Evolutionary conservation across 345 rosid genomes (phyloP).

Genomic region (Lepidium aucheri): DNA sequence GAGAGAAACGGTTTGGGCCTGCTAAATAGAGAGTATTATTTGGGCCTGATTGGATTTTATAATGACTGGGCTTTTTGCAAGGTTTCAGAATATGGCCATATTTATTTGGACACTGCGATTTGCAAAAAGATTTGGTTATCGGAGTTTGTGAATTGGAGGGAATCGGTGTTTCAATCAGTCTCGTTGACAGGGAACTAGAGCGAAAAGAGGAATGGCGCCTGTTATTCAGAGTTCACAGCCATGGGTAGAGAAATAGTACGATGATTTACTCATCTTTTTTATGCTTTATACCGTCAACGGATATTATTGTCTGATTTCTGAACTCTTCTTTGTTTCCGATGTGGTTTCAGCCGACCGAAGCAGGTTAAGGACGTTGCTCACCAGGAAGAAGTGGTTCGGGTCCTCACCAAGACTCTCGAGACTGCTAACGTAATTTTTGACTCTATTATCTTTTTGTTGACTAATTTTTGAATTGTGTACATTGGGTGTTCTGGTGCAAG

Average conservation of each 20-base stretch:
- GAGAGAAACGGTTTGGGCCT: too few relatives aligned
- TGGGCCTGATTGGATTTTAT: too few relatives aligned
- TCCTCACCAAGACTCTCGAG: slow-evolving; percentile 91
- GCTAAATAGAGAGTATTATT: too few relatives aligned
- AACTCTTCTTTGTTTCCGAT: neutral
- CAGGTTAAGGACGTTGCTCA: slow-evolving; percentile 89
- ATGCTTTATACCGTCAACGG: neutral
- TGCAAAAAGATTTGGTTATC: too few relatives aligned
- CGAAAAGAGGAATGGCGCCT: slow-evolving; percentile 60
- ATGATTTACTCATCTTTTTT: neutral
- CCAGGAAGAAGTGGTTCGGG: slow-evolving; percentile 98
- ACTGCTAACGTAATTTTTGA: slow-evolving; percentile 66
- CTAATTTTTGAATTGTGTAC: too few relatives aligned
- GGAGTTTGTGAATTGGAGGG: too few relatives aligned
- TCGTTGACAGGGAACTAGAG: neutral
- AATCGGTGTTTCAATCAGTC: too few relatives aligned
- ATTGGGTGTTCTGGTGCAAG: neutral
- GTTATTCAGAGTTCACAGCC: slow-evolving; percentile 74
- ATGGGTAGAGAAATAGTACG: slow-evolving; percentile 93
- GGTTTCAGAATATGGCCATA: too few relatives aligned
- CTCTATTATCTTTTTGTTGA: too few relatives aligned
- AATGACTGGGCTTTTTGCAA: too few relatives aligned
- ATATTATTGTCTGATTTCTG: neutral
- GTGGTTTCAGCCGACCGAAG: slow-evolving; percentile 65
- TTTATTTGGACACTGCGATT: too few relatives aligned